Evolutionary conservation across 2,329 filamentous ascomycete genomes (phyloP).

Genomic region (Zalaria obscura): DNA sequence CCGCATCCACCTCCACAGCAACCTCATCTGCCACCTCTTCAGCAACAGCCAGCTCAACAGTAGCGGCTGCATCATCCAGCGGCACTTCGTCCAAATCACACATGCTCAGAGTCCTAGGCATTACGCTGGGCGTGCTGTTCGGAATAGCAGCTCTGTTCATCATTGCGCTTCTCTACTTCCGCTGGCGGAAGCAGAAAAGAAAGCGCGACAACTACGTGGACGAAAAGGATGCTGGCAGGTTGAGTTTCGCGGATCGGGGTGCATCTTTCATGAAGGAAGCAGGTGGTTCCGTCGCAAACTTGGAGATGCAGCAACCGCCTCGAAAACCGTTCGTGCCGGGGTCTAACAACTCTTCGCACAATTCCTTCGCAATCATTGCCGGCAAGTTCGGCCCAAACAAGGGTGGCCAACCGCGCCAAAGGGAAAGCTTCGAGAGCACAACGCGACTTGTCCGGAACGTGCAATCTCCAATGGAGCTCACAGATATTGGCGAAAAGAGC

Average conservation of each 20-base stretch:
- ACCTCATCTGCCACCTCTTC: constrained; percentile 19
- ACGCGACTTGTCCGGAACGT: constrained; percentile 38
- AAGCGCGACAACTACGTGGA: constrained; percentile 32
- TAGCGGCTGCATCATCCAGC: constrained; percentile 19
- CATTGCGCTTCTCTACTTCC: constrained; percentile 54
- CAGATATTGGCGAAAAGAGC: constrained; percentile 26
- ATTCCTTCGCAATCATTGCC: constrained; percentile 33
- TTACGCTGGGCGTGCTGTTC: constrained; percentile 68
- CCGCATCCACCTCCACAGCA: constrained; percentile 14
- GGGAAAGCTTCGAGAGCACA: constrained; percentile 45
- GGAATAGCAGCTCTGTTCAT: constrained; percentile 59
- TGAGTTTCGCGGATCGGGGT: constrained; percentile 38
- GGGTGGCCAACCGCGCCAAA: constrained; percentile 27
- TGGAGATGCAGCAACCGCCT: constrained; percentile 10
- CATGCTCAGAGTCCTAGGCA: constrained; percentile 55
- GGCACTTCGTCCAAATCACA: constrained; percentile 22
- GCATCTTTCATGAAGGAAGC: constrained; percentile 38
- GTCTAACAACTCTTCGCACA: constrained; percentile 14
- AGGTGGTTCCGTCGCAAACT: constrained; percentile 23
- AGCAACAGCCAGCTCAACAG: constrained; percentile 15
- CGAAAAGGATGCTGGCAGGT: constrained; percentile 27
- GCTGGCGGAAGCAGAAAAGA: constrained; percentile 45
- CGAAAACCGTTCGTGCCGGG: neutral
- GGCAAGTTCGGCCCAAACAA: constrained; percentile 42
- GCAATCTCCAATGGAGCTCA: constrained; percentile 26